A percentile compares a stretch with the other conserved stretches of the same genome.
phyloP scores from a whole-genome alignment of 805 yeast genomes.

The Wickerhamiella kurtzmanii region DNA sequence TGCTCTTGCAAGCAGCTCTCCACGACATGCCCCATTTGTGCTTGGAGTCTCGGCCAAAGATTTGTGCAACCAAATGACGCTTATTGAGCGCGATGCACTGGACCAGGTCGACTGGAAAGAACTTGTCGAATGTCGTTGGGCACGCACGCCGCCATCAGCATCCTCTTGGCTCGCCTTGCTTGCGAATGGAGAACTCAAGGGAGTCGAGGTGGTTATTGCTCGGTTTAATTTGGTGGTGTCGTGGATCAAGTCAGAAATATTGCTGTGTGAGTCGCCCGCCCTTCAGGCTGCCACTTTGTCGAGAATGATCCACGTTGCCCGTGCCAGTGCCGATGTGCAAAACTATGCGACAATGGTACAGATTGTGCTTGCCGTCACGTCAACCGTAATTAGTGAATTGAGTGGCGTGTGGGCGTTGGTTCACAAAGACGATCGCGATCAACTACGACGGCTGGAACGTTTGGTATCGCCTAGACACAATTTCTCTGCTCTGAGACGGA shows the following conservation, averaged over 20 bases:
- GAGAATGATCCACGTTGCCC: constrained; percentile 78
- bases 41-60: constrained; percentile 53
- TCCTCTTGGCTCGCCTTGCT: constrained; percentile 76
- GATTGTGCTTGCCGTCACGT: constrained; percentile 61
- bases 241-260: constrained; percentile 83
- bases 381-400: constrained; percentile 42
- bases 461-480: constrained; percentile 64
- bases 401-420: constrained; percentile 62
- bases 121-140: constrained; percentile 64
- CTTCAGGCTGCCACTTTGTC: constrained; percentile 61
- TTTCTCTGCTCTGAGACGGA: constrained; percentile 52
- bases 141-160: constrained; percentile 36
- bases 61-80: constrained; percentile 69
- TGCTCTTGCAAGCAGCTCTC: background rate
- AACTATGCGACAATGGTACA: constrained; percentile 84
- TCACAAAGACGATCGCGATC: constrained; percentile 56
- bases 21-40: constrained; percentile 63
- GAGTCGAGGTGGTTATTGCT: constrained; percentile 68
- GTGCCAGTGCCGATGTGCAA: constrained; percentile 55
- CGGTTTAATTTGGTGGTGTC: constrained; percentile 80
- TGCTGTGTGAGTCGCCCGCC: constrained; percentile 47
- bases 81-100: constrained; percentile 73
- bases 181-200: constrained; percentile 35
- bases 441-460: constrained; percentile 53
- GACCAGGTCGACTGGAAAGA: constrained; percentile 88